A percentile compares a stretch with the other conserved stretches of the same genome.
These are phyloP conservation scores for Martiniozyma abietophila DNA, from an alignment of 805 yeast species.

Conservation along the genomic window DNA sequence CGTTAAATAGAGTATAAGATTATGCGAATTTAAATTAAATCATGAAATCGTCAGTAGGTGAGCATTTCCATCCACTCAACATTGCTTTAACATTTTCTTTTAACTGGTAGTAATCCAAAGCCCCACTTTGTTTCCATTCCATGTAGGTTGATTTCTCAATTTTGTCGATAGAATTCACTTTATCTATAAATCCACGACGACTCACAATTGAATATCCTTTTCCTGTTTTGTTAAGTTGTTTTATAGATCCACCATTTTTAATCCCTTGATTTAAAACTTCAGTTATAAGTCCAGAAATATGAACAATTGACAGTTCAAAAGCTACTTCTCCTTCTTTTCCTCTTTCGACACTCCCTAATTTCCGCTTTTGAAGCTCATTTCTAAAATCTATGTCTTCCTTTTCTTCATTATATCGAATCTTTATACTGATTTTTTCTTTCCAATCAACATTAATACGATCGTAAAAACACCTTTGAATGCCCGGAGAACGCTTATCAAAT, in stretches of 20 bases:
- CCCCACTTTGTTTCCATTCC: conserved; percentile 11
- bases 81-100: conserved; percentile 6
- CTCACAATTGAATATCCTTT: conserved; percentile 10
- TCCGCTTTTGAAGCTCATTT: not conserved
- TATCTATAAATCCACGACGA: conserved; percentile 9
- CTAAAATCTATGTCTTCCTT: conserved; percentile 9
- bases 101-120: conserved; percentile 5
- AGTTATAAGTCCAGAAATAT: conserved; percentile 15
- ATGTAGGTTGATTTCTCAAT: conserved; percentile 6
- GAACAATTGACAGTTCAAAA: conserved; percentile 22
- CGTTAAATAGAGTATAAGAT: too few species aligned
- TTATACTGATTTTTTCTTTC: not conserved
- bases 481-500: conserved; percentile 12
- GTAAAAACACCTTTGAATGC: conserved; percentile 35
- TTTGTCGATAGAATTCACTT: not conserved
- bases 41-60: conserved; percentile 11
- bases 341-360: conserved; percentile 2
- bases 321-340: conserved; percentile 14
- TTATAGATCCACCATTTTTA: conserved; percentile 45
- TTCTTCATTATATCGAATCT: conserved; percentile 5
- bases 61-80: conserved; percentile 12
- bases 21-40: conserved; percentile 1
- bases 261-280: conserved; percentile 50
- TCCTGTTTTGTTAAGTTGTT: conserved; percentile 36
- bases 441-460: conserved; percentile 13